phyloP scores from a whole-genome alignment of 768 basidiomycete genomes.

The Paxillus ammoniavirescens region DNA sequence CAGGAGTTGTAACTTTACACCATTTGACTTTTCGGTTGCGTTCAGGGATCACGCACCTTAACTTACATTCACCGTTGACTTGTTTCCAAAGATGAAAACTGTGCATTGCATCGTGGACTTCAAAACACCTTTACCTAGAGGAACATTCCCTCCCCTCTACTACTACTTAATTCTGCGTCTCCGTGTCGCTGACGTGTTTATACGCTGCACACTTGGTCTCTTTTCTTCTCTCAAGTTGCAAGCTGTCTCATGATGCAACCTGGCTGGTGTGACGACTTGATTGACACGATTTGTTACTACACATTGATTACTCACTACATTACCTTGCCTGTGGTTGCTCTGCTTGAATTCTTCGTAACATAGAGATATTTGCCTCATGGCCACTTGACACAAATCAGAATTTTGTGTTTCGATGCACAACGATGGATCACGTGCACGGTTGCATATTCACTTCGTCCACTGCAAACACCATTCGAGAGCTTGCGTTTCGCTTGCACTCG shows the following conservation, averaged over 20 bases:
- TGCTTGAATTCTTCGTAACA: too few species aligned
- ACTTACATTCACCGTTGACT: conserved; percentile 1
- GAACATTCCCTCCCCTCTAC: conserved; percentile 5
- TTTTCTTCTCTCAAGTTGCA: not conserved
- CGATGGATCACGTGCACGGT: not conserved
- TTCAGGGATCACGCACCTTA: conserved; percentile 5
- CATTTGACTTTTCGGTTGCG: not conserved
- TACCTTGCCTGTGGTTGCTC: not conserved
- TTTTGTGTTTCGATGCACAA: too few species aligned
- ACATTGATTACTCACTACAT: not conserved
- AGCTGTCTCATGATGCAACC: not conserved
- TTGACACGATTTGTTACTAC: too few species aligned
- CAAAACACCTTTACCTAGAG: conserved; percentile 8
- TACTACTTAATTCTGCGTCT: not conserved
- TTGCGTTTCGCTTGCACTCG: not conserved
- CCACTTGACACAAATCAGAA: too few species aligned
- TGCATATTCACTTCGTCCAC: not conserved
- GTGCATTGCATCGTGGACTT: conserved; percentile 22
- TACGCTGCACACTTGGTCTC: not conserved
- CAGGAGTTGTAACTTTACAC: conserved; percentile 29
- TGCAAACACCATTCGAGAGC: not conserved
- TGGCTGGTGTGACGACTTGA: too few species aligned
- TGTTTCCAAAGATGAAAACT: not conserved
- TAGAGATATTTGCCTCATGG: too few species aligned
- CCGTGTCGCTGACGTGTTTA: not conserved